Evolutionary conservation across 768 basidiomycete genomes (phyloP), one percentile per base, ranked within the genome.

Genomic region (Tricholoma saponaceum): DNA sequence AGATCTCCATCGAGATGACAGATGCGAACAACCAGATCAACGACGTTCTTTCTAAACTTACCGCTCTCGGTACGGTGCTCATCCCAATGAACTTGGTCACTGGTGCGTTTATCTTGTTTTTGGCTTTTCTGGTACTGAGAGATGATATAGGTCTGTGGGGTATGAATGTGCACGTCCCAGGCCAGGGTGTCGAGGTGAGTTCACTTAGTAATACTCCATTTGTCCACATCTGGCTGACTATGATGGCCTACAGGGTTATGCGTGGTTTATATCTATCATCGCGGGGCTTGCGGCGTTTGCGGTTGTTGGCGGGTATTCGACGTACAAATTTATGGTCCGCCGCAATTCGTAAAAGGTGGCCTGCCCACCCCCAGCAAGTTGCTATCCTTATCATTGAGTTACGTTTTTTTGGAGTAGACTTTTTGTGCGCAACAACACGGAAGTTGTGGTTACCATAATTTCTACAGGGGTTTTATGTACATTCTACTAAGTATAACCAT

Each of bases 11-110:
- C 73, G 97, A 98, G 77, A 99, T 98, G 96, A 96, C 94, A 33
- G 95, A 98, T 66, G 97, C 97, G 41, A 99, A 99, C 75, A 99
- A 99, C 72, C 95, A 98, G 76, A 99, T 98, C 77, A 99, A 99
- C 74, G 95, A 98, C 68, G 97, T 99, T 2, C 84, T 98, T 5
- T 93, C 92, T 4, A 98, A 98, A 77, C 79, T 99, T 59, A 98
- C 97, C 0, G 96, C 97, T 6, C 82, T 99, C 47, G 97, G 97
- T 82, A 99, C 97, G 5, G 86, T 99, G 5, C 87, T 98, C 63
- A 88, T 99, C 69, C 97, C 91, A 33, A 97, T 95, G 89, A 98
- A 98, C 72, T 74, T 98, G 71, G 85, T 99, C 52, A 99, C 97
- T 25, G 95, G 91, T 86, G 55, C 28, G 78, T 66, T 10, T 3